Evolutionary conservation across 1,284 basidiomycete species (phyloP), one percentile per base, ranked within the genome.

Genomic region (Blastosporella zonata): DNA sequence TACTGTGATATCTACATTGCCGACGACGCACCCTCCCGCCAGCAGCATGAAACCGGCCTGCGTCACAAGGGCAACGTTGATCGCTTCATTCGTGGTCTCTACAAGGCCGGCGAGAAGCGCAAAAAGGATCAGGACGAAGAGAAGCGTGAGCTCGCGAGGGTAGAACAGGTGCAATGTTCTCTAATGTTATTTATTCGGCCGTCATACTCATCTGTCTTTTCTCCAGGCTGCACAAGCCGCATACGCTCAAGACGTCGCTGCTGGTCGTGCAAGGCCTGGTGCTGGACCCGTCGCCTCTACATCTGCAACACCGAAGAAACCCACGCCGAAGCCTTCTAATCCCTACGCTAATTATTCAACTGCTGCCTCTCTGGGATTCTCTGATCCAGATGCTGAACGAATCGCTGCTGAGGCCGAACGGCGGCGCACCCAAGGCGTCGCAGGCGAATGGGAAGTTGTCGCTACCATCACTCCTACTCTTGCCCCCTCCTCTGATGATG

Each of bases 1-100:
- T 93, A 93, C 70, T 93, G 91, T 69, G 88, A 91, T 40, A 90
- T 88, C 50, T 93, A 87, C 70, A 95, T 97, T 55, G 81, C 91
- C 49, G 94, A 97, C 68, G 93, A 97, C 74, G 90, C 82, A 9
- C 94, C 94, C 4, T 98, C 96, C 2, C 81, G 90, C 45, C 77
- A 82, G 54, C 93, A 95, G 53, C 97, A 99, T 67, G 97, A 99
- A 69, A 89, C 81, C 55, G 97, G 97, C 37, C 70, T 96, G 43
- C 83, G 92, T 40, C 97, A 99, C 73, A 91, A 97, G 65, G 93
- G 93, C 41, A 97, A 92, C 66, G 84, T 91, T 54, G 94, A 97
- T 63, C 79, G 94, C 7, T 96, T 89, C 67, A 90, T 99, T 46
- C 78, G 92, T 35, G 83, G 89, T 35, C 79, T 98, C 23, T 99